Base-by-base conservation (phyloP, 768 basidiomycete genomes). In the Tricholoma matsutake region DNA sequence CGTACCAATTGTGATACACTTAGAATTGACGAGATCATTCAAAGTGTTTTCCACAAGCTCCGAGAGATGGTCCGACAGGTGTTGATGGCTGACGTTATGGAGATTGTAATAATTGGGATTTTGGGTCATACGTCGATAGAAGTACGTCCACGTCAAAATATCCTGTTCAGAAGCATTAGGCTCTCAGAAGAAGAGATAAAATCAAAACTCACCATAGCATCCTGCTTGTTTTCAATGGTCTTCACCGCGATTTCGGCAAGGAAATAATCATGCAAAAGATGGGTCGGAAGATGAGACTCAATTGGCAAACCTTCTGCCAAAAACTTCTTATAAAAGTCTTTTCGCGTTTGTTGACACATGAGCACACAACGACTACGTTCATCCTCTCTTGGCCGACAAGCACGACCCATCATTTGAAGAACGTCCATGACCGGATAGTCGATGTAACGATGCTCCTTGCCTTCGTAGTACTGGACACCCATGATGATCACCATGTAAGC, bases 291-390 rank as follows among this genome's bases (percentile, higher is more conserved):
- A 72, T 96, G 94, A 0, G 93, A 96, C 72, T 99, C 97, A 64
- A 98, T 97, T 6, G 96, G 97, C 28, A 99, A 77, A n/a, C 96
- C 97, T 71, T 98, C 96, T 1, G 89, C 88, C 55, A 99, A 73
- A 85, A 98, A 98, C 74, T 98, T 98, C 78, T 95, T 96, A 83
- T 96, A 98, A 75, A 98, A 99, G 72, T 98, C 96, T 74, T 98
- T 99, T 35, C 96, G 84, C 0, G 94, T 96, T 73, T 96, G 93
- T 68, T 98, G 96, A 68, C 93, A 94, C 95, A 99, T 98, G 37
- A 98, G 78, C 2, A 99, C 90, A 68, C 96, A 98, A 13, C 94
- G 90, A 66, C 93, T 95, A 61, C 89, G 87, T 2, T 90, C 87
- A 66, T 98, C 97, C 66, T 94, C 86, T 41, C 77, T 73, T 6